Percentiles rank a stretch among this genome's conserved stretches.
phyloP scores from a whole-genome alignment of 2,329 filamentous ascomycete genomes.

The Penicillium sp. region DNA sequence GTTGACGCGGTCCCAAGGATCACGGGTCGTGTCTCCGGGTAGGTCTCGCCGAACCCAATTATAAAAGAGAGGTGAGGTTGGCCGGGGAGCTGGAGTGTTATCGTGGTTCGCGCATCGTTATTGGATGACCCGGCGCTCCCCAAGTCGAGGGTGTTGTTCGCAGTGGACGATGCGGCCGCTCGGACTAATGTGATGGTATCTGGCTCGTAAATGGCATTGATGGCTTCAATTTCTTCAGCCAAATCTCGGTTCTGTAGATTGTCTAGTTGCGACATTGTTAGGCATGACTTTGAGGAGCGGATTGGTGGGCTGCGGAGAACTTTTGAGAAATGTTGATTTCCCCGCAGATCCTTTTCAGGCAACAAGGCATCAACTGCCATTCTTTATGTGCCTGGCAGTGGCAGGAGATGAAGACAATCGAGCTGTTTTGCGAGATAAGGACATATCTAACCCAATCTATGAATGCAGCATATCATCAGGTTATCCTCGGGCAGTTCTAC shows the following conservation, averaged over 20 bases:
- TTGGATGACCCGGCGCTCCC: constrained; percentile 22
- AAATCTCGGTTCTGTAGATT: constrained; percentile 40
- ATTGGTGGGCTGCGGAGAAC: constrained; percentile 13
- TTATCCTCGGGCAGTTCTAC: too few relatives aligned
- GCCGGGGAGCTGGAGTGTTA: constrained; percentile 67
- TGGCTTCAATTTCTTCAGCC: constrained; percentile 49
- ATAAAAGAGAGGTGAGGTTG: constrained; percentile 49
- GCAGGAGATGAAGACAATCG: neutral
- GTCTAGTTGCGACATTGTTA: constrained; percentile 24
- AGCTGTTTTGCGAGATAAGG: neutral
- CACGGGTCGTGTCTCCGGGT: constrained; percentile 71
- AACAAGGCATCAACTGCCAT: constrained; percentile 9
- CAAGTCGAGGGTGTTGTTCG: constrained; percentile 29
- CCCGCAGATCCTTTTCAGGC: constrained; percentile 18
- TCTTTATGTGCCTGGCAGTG: neutral
- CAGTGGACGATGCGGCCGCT: constrained; percentile 20
- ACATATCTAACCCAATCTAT: neutral
- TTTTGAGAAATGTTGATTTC: constrained; percentile 9
- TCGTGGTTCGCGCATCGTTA: constrained; percentile 37
- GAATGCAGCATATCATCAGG: too few relatives aligned
- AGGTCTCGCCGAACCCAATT: constrained; percentile 68
- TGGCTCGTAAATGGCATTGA: constrained; percentile 62
- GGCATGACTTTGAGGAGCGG: constrained; percentile 7
- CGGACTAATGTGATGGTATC: constrained; percentile 56
- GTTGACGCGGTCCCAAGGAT: constrained; percentile 79